Percentiles rank a stretch among this genome's conserved stretches.
phyloP scores from a whole-genome alignment of 2,329 filamentous ascomycete species.

The Calonectria pauciramosa region DNA sequence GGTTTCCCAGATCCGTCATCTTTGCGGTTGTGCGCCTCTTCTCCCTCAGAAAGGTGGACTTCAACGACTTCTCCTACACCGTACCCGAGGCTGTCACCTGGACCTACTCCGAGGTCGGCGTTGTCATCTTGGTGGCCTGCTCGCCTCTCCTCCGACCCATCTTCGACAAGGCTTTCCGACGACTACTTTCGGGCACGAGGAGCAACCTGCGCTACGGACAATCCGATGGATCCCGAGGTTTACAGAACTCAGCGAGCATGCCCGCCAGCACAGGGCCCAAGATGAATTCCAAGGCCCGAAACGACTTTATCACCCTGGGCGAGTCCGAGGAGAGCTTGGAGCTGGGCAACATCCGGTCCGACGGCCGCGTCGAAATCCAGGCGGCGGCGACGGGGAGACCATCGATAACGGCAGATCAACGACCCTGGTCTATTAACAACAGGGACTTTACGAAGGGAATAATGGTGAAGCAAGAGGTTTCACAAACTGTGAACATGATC shows the following conservation, averaged over 20 bases:
- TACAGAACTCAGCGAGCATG: neutral
- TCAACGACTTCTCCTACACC: slow-evolving; percentile 42
- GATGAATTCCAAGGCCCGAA: slow-evolving; percentile 6
- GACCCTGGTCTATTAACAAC: neutral
- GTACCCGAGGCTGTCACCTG: slow-evolving; percentile 40
- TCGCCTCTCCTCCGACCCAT: slow-evolving; percentile 42
- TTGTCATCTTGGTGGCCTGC: slow-evolving; percentile 43
- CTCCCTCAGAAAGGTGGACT: slow-evolving; percentile 38
- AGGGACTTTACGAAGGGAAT: slow-evolving; percentile 4
- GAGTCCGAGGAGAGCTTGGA: slow-evolving; percentile 27
- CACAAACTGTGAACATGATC: slow-evolving; percentile 17
- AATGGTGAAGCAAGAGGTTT: slow-evolving; percentile 24
- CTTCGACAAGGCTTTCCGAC: slow-evolving; percentile 40
- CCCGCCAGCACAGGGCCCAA: slow-evolving; percentile 2
- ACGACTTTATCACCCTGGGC: slow-evolving; percentile 20
- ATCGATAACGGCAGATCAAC: neutral
- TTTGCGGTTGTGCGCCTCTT: slow-evolving; percentile 46
- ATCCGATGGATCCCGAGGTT: slow-evolving; percentile 2
- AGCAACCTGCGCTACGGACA: slow-evolving; percentile 13
- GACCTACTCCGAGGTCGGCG: slow-evolving; percentile 43
- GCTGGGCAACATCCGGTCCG: slow-evolving; percentile 15
- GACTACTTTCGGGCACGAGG: slow-evolving; percentile 30
- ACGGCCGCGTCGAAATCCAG: slow-evolving; percentile 5
- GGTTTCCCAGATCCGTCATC: slow-evolving; percentile 42
- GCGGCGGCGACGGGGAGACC: slow-evolving; percentile 1